A percentile compares a stretch with the other conserved stretches of the same genome.
Conservation (phyloP, 805 yeast species). For the Nakazawaea wyomingensis region DNA sequence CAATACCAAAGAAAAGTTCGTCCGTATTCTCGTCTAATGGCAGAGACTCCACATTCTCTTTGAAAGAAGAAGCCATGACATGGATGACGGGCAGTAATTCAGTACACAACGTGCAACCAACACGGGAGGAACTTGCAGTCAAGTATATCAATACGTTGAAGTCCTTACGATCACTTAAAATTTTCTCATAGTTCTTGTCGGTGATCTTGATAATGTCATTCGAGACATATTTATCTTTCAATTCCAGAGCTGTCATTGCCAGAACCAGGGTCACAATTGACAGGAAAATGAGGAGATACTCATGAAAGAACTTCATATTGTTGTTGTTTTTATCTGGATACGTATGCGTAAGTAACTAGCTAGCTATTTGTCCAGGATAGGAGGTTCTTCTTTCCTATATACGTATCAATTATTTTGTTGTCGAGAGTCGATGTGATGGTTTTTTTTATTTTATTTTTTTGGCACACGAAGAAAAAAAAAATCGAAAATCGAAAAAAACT, state of each 20-base stretch:
- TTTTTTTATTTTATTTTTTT: too few species aligned
- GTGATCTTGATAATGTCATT: slow-evolving; percentile 40
- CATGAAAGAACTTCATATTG: neutral
- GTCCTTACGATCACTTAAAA: slow-evolving; percentile 59
- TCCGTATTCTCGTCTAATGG: slow-evolving; percentile 42
- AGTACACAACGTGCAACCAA: slow-evolving; percentile 74
- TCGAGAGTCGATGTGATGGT: too few species aligned
- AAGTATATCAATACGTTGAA: slow-evolving; percentile 60
- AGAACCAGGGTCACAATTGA: neutral
- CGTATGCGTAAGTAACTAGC: too few species aligned
- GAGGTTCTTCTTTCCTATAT: too few species aligned
- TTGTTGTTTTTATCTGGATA: too few species aligned
- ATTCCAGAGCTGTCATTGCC: slow-evolving; percentile 6
- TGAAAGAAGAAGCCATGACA: slow-evolving; percentile 56
- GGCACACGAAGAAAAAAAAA: too few species aligned
- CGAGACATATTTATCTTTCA: slow-evolving; percentile 11
- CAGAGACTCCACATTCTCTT: slow-evolving; percentile 40
- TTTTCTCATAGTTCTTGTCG: slow-evolving; percentile 53
- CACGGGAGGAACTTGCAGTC: slow-evolving; percentile 67
- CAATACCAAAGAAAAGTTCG: slow-evolving; percentile 58
- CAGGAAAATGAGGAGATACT: neutral
- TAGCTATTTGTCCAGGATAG: too few species aligned
- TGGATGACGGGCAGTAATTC: slow-evolving; percentile 64
- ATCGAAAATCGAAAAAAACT: too few species aligned
- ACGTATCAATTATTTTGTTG: too few species aligned